Conservation (phyloP, 495 filamentous ascomycete species). For the Neurospora sp. region DNA sequence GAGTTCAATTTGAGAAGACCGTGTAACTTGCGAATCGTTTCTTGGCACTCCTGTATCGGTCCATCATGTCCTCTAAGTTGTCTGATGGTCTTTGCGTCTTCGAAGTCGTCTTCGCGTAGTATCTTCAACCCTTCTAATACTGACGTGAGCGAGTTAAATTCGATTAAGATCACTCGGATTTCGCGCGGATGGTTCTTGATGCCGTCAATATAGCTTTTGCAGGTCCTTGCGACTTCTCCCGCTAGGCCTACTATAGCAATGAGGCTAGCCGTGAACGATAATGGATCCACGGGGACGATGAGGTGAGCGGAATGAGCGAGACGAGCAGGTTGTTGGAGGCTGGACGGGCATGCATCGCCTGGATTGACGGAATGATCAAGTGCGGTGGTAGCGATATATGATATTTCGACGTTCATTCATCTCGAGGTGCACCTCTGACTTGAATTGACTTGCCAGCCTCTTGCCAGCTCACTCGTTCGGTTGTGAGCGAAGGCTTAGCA, state of each 20-base stretch:
- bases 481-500: background rate
- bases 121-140: slow-evolving; percentile 1
- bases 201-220: slow-evolving; percentile 7
- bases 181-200: slow-evolving; percentile 3
- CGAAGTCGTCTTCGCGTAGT: background rate
- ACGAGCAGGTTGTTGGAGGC: background rate
- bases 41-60: background rate
- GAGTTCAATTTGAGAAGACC: background rate
- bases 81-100: background rate
- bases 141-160: background rate
- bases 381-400: background rate
- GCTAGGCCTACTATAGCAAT: slow-evolving; percentile 3
- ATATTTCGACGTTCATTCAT: no score
- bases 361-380: background rate
- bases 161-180: slow-evolving; percentile 5
- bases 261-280: slow-evolving; percentile 2
- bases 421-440: background rate
- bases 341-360: background rate
- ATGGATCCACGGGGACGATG: background rate
- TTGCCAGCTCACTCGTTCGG: background rate
- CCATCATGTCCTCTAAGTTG: background rate
- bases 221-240: background rate
- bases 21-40: background rate
- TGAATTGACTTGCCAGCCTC: background rate
- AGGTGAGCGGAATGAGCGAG: background rate